Evolutionary conservation across 2,329 filamentous ascomycete genomes (phyloP).

Genomic region (Aaosphaeria pasadenensis): DNA sequence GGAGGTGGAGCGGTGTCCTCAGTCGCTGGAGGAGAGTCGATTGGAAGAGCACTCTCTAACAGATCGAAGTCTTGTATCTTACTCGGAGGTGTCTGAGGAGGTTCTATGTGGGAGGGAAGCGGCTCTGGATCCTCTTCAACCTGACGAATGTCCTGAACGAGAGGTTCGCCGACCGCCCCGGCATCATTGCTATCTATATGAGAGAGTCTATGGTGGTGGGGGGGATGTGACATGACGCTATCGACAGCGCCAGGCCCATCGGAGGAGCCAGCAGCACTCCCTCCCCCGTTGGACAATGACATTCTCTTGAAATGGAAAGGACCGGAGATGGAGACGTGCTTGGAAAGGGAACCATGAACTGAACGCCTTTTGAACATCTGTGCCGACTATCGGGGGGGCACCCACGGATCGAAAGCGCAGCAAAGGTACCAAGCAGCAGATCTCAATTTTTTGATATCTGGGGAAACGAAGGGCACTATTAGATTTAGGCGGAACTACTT

Average conservation of each 20-base stretch:
- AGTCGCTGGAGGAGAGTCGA: slow-evolving; percentile 7
- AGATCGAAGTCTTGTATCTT: slow-evolving; percentile 14
- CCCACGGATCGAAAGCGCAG: no score
- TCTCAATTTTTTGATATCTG: no score
- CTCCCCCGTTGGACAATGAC: slow-evolving; percentile 22
- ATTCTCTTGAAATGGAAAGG: slow-evolving; percentile 19
- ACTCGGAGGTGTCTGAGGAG: slow-evolving; percentile 11
- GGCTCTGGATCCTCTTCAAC: slow-evolving; percentile 18
- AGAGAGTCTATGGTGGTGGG: slow-evolving; percentile 12
- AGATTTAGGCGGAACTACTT: no score
- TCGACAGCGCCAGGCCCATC: slow-evolving; percentile 16
- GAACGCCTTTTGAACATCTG: slow-evolving; percentile 32
- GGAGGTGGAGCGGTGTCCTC: slow-evolving; percentile 29
- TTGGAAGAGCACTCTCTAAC: slow-evolving; percentile 11
- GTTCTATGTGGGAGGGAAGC: slow-evolving; percentile 11
- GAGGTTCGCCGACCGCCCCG: slow-evolving; percentile 25
- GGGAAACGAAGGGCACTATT: no score
- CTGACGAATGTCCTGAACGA: slow-evolving; percentile 27
- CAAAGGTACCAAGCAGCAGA: no score
- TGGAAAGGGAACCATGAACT: slow-evolving; percentile 23
- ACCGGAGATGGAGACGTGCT: slow-evolving; percentile 15
- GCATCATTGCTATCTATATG: slow-evolving; percentile 8
- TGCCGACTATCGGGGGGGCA: not conserved
- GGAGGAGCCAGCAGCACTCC: slow-evolving; percentile 5
- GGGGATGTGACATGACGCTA: slow-evolving; percentile 25